Conservation (phyloP, 768 basidiomycete genomes). For the Lactifluus hygrophoroides region DNA sequence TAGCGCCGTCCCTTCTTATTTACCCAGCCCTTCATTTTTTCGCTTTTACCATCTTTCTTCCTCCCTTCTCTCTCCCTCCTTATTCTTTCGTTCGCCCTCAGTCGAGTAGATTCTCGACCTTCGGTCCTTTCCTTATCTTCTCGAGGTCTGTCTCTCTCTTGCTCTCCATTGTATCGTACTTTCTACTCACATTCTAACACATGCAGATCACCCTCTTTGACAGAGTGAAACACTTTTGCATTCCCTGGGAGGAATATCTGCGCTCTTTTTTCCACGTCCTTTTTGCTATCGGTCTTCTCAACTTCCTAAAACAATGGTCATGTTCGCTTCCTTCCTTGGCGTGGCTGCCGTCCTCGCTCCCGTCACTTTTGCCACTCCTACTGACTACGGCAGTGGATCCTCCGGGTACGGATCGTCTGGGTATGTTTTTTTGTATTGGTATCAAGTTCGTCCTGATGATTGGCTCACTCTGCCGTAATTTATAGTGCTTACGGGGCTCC, state of each 20-base stretch:
- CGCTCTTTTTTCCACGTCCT: slow-evolving; percentile 30
- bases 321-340: slow-evolving; percentile 45
- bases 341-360: slow-evolving; percentile 46
- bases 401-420: not conserved
- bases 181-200: not conserved
- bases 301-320: slow-evolving; percentile 46
- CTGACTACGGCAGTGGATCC: slow-evolving; percentile 26
- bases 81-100: slow-evolving; percentile 30
- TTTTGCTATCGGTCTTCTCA: too few species aligned
- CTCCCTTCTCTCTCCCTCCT: slow-evolving; percentile 21
- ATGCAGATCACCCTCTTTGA: slow-evolving; percentile 63
- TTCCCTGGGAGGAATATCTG: slow-evolving; percentile 55
- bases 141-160: slow-evolving; percentile 19
- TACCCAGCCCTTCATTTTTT: slow-evolving; percentile 15
- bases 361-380: slow-evolving; percentile 42
- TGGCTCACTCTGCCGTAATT: not conserved
- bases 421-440: not conserved
- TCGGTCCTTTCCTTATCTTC: slow-evolving; percentile 41
- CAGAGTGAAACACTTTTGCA: slow-evolving; percentile 47
- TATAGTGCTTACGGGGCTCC: slow-evolving; percentile 17
- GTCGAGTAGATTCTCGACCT: slow-evolving; percentile 66
- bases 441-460: too few species aligned
- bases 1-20: slow-evolving; percentile 15
- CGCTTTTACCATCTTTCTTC: slow-evolving; percentile 16
- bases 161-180: not conserved